Evolutionary conservation across 192 early-diverging fungal species (phyloP), one percentile per base, ranked within the genome.

Genomic region (Gamsiella multidivaricata): DNA sequence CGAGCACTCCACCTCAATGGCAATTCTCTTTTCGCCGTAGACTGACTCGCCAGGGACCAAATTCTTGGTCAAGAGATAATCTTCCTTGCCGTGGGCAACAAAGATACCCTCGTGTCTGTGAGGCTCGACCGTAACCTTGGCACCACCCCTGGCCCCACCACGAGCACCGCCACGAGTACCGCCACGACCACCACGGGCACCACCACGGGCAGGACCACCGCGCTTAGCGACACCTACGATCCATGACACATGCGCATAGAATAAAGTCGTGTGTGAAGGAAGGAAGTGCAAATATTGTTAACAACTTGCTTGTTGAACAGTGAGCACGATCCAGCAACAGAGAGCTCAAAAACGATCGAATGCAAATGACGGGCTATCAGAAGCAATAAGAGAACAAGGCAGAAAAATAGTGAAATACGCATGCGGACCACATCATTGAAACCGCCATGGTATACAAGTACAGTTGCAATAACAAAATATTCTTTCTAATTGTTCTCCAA

Each of bases 11-110:
- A 65, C 62, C 68, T 98, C 97, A 8, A 98, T 92, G 1, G 93
- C 91, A 79, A 99, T 94, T 78, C 97, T 90, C 92, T 99, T 99
- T 84, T 99, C 97, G 51, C 96, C 96, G 81, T 99, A 99, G 23
- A 97, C 95, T 45, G 91, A 81, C 85, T 99, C 97, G 41, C 97
- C 97, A 45, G 95, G 93, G 51, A 99, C 96, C 64, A 99, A 84
- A 87, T 98, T 98, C 91, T 98, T 98, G 83, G 97, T 99, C 56
- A 96, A 92, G 54, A 99, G 87, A 82, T 97, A 85, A 85, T 99
- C 97, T 84, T 99, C 97, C 89, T 99, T 99, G 68, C 96, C 96
- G 80, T 96, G 92, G 18, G 96, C 97, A 85, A 99, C 89, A 79
- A 97, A 99, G 80, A 99, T 91, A 85, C 86, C 89, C 80, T 91